These are phyloP conservation scores for Hericium erinaceus DNA, from an alignment of 768 basidiomycete species.

Conservation along the genomic window DNA sequence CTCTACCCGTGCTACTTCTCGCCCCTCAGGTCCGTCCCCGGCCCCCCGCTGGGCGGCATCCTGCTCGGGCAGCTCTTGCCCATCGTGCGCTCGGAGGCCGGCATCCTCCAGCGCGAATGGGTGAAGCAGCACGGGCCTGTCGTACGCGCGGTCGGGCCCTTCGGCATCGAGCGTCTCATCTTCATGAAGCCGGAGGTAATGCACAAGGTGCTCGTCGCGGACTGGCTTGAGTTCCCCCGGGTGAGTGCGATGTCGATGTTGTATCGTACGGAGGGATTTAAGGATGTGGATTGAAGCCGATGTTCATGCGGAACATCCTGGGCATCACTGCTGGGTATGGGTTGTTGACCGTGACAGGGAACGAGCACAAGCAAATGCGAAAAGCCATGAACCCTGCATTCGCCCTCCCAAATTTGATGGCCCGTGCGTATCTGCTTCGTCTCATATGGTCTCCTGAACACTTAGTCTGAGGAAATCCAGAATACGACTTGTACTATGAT, in stretches of 20 bases:
- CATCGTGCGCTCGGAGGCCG: conserved; percentile 31
- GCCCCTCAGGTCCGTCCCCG: conserved; percentile 29
- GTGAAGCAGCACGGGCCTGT: conserved; percentile 6
- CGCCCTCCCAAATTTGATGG: conserved; percentile 10
- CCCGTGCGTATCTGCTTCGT: conserved; percentile 3
- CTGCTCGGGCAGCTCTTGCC: conserved; percentile 30
- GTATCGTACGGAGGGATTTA: neutral
- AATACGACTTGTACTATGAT: conserved; percentile 1
- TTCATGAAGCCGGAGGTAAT: conserved; percentile 8
- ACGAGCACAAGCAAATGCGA: conserved; percentile 12
- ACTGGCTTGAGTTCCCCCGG: conserved; percentile 12
- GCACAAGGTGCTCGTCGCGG: conserved; percentile 8
- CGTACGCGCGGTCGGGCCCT: conserved; percentile 11
- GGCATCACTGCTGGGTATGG: conserved; percentile 11
- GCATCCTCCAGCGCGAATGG: conserved; percentile 20
- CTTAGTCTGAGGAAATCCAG: neutral
- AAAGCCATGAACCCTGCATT: conserved; percentile 13
- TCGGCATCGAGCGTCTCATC: conserved; percentile 11
- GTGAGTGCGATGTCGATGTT: neutral
- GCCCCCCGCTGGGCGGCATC: conserved; percentile 25
- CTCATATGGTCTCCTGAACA: no score
- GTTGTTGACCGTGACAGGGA: conserved; percentile 11
- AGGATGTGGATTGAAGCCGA: conserved; percentile 3
- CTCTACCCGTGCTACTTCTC: conserved; percentile 18
- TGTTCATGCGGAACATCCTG: conserved; percentile 9